Conservation (phyloP, 164 flowering plant species). For the Aristolochia fimbriata region DNA sequence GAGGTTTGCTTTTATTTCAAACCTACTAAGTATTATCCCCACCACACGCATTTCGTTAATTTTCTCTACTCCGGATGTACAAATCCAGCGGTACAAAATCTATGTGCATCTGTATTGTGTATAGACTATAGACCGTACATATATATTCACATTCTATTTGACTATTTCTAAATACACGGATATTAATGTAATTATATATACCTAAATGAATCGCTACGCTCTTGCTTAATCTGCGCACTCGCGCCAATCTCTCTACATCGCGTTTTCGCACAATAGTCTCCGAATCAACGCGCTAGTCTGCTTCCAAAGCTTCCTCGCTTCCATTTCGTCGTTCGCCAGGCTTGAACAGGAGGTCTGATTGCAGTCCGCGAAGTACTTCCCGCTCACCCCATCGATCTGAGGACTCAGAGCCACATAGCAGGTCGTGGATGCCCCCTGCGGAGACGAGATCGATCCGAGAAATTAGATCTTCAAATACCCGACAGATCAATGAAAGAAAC, state of each 20-base stretch:
- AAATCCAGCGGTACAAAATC: too few relatives aligned
- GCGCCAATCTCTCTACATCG: conserved; percentile 1
- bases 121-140: too few relatives aligned
- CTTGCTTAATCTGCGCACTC: too few relatives aligned
- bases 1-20: too few relatives aligned
- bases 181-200: too few relatives aligned
- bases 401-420: conserved; percentile 74
- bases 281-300: conserved; percentile 45
- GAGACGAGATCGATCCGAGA: background rate
- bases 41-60: too few relatives aligned
- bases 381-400: conserved; percentile 51
- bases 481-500: background rate
- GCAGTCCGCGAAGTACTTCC: conserved; percentile 84
- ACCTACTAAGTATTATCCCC: too few relatives aligned
- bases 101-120: too few relatives aligned
- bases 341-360: conserved; percentile 58
- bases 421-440: conserved; percentile 85
- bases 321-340: conserved; percentile 59
- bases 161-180: too few relatives aligned
- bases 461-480: background rate
- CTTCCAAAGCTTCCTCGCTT: conserved; percentile 61
- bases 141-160: too few relatives aligned
- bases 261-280: conserved; percentile 19
- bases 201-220: too few relatives aligned
- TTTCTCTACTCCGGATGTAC: too few relatives aligned